Evolutionary conservation across 257 asterid species (phyloP), one percentile per base, ranked within the genome.

Genomic region (Lantana camara): DNA sequence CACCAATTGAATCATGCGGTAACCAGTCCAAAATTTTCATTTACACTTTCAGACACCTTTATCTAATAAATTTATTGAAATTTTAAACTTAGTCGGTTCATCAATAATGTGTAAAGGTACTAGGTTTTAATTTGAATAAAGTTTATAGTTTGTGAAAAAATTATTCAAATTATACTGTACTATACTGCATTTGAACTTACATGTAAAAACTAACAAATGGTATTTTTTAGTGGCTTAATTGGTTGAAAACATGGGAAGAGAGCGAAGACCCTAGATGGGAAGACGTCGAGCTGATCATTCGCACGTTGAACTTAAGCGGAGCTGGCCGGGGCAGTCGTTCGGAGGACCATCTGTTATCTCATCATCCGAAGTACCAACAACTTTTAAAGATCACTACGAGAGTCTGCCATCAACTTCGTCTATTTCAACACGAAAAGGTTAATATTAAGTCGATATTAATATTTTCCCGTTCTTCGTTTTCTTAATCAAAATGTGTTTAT

Each of bases 181-280:
- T n/a, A n/a, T 10, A 35, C 9, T 7, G 40, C 9, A 14, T 13
- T 5, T 40, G 46, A 40, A 10, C 46, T 30, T 40, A 40, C 3
- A 40, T 11, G 0, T 40, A 40, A 1, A 10, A 16, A 40, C 15
- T n/a, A 20, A 54, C 35, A 9, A 41, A 41, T 14, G 24, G 0
- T 11, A n/a, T n/a, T 17, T 42, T 60, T 17, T 38, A 93, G 99
- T 93, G 99, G 99, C 64, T 19, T 37, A 80, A 80, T 58, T 92
- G 98, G 97, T 23, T 92, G 69, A 69, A 59, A 16, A 73, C 51
- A 1, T 74, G 74, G 62, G 68, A 61, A 71, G 75, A 57, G 30
- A 73, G 57, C 19, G 48, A 52, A 4, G 63, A 57, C 4, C 22
- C 10, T 30, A 52, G 73, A 27, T 37, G 60, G 57, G 80, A 81